Evolutionary conservation across 1,284 basidiomycete species (phyloP).

Genomic region (Schizopora paradoxa): DNA sequence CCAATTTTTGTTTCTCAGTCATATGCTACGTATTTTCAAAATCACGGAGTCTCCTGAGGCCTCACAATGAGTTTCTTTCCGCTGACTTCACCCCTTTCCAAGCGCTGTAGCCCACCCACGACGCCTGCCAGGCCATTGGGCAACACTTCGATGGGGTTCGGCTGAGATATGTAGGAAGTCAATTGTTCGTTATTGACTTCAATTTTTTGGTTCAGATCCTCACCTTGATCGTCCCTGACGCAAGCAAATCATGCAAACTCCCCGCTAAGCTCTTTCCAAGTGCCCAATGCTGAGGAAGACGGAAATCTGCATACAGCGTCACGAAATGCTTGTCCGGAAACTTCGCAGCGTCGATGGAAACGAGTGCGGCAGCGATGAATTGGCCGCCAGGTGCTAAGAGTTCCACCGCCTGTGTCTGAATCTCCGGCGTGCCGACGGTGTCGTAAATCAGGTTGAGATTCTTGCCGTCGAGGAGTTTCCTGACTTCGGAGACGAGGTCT

Average conservation of each 20-base stretch:
- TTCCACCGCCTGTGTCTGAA: not conserved
- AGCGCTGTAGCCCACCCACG: not conserved
- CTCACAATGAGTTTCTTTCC: not conserved
- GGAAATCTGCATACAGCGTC: not conserved
- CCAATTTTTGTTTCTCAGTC: too few species aligned
- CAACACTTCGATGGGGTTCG: not conserved
- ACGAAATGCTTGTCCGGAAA: not conserved
- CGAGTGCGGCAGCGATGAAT: too few species aligned
- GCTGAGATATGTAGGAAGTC: not conserved
- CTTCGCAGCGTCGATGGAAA: not conserved
- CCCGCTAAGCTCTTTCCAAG: not conserved
- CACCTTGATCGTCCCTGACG: not conserved
- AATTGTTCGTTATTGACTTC: not conserved
- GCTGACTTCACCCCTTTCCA: not conserved
- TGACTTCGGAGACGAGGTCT: not conserved
- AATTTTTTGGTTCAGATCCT: not conserved
- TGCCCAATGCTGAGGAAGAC: not conserved
- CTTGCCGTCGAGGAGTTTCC: not conserved
- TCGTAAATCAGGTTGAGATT: conserved; percentile 3
- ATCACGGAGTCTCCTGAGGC: too few species aligned
- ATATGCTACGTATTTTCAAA: too few species aligned
- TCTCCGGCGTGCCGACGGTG: not conserved
- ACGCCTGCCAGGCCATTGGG: not conserved
- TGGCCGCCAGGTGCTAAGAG: conserved; percentile 4
- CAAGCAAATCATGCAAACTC: not conserved